phyloP scores from a whole-genome alignment of 2,329 filamentous ascomycete genomes.

The Penicillium sp. region DNA sequence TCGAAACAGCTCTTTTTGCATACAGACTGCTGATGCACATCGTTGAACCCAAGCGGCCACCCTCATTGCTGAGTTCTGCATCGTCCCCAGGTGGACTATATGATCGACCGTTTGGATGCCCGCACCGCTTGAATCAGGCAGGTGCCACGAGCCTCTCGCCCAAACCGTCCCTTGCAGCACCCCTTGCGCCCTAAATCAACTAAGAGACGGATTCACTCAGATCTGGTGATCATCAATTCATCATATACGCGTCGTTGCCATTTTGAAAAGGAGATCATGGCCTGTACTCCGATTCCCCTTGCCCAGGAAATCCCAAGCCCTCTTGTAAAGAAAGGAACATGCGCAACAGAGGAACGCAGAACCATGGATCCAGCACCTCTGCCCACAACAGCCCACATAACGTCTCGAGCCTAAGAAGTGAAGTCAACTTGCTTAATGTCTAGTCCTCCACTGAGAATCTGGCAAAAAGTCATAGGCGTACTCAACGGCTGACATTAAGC shows the following conservation, averaged over 20 bases:
- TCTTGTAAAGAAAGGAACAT: neutral
- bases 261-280: neutral
- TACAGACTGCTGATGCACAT: neutral
- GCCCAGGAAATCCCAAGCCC: neutral
- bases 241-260: neutral
- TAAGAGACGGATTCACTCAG: neutral
- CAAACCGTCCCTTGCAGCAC: slow-evolving; percentile 8
- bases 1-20: neutral
- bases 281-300: neutral
- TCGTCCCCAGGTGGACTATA: too few relatives aligned
- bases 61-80: too few relatives aligned
- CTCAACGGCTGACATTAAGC: neutral
- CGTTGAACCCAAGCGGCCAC: neutral
- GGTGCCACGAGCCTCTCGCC: neutral
- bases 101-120: neutral
- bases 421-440: neutral
- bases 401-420: neutral
- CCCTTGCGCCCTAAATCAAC: neutral
- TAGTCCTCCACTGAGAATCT: neutral
- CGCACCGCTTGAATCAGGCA: neutral
- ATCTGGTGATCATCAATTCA: too few relatives aligned
- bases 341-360: neutral
- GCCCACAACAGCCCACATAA: neutral
- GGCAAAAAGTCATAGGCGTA: too few relatives aligned
- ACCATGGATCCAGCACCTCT: neutral